These are phyloP conservation scores for Trichomonas tenax DNA, from an alignment of 208 protist genomes.

Conservation along the genomic window DNA sequence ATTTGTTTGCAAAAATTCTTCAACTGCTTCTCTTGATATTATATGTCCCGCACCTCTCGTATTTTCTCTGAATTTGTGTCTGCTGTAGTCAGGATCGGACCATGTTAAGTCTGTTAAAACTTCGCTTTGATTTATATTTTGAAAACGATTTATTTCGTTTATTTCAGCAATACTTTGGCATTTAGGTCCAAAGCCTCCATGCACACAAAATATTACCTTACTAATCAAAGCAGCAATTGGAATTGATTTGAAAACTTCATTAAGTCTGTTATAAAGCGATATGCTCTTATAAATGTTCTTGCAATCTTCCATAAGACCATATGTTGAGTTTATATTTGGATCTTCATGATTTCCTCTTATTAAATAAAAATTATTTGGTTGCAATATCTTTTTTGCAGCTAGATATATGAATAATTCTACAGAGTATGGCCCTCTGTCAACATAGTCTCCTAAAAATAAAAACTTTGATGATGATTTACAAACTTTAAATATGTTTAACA, in stretches of 20 bases:
- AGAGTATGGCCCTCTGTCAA: slow-evolving; percentile 30
- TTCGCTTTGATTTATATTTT: slow-evolving; percentile 85
- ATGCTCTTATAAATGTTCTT: slow-evolving; percentile 49
- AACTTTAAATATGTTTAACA: slow-evolving; percentile 71
- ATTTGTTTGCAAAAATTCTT: slow-evolving; percentile 74
- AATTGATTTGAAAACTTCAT: slow-evolving; percentile 98
- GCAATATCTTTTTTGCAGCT: slow-evolving; percentile 59
- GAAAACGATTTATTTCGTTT: slow-evolving; percentile 52
- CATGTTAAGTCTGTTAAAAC: slow-evolving; percentile 92
- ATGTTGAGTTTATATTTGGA: slow-evolving; percentile 74
- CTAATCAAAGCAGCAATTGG: slow-evolving; percentile 72
- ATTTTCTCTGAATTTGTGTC: slow-evolving; percentile 80
- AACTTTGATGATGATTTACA: slow-evolving; percentile 73
- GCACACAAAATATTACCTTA: slow-evolving; percentile 56
- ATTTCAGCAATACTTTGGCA: slow-evolving; percentile 64
- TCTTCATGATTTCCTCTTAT: slow-evolving; percentile 76
- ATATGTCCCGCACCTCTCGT: slow-evolving; percentile 95
- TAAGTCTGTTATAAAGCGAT: slow-evolving; percentile 80
- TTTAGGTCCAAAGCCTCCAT: slow-evolving; percentile 59
- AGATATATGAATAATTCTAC: slow-evolving; percentile 76
- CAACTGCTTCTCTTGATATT: slow-evolving; percentile 88
- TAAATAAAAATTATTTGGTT: slow-evolving; percentile 65
- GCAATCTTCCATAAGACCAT: slow-evolving; percentile 94
- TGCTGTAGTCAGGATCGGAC: slow-evolving; percentile 79
- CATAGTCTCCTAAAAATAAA: slow-evolving; percentile 67